phyloP scores from a whole-genome alignment of 305 asterid species.

The Euphrasia arctica region DNA sequence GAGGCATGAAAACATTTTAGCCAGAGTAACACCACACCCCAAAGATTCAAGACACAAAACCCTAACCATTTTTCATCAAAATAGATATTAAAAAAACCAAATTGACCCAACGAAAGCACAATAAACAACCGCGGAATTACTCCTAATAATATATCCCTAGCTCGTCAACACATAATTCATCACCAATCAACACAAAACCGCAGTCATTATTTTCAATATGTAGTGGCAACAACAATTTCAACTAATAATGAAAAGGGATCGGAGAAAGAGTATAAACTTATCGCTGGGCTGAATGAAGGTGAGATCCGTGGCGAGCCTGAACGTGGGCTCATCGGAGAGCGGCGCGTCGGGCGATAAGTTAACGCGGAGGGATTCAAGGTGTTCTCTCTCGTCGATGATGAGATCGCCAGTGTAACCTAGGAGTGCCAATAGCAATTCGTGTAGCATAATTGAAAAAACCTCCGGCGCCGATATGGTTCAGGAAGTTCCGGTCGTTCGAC shows the following conservation, averaged over 20 bases:
- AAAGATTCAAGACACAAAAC: not conserved
- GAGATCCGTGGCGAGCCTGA: constrained; percentile 87
- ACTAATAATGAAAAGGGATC: not conserved
- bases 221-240: not conserved
- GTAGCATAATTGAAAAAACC: constrained; percentile 51
- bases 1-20: not conserved
- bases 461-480: not conserved
- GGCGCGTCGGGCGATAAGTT: constrained; percentile 61
- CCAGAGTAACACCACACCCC: not conserved
- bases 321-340: constrained; percentile 63
- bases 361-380: constrained; percentile 42
- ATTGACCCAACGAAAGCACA: not conserved
- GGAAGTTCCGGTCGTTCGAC: too few relatives aligned
- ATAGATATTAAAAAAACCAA: not conserved
- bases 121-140: not conserved
- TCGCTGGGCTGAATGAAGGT: constrained; percentile 84
- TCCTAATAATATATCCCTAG: not conserved
- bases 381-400: constrained; percentile 78
- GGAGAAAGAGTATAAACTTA: constrained; percentile 38
- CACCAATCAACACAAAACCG: constrained; percentile 11
- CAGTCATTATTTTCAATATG: not conserved
- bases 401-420: constrained; percentile 98
- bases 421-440: constrained; percentile 83
- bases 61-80: not conserved
- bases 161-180: constrained; percentile 14